A percentile compares a stretch with the other conserved stretches of the same genome.
Conservation (phyloP, 176 grass and related monocot genomes). For the Aegilops longissima region DNA sequence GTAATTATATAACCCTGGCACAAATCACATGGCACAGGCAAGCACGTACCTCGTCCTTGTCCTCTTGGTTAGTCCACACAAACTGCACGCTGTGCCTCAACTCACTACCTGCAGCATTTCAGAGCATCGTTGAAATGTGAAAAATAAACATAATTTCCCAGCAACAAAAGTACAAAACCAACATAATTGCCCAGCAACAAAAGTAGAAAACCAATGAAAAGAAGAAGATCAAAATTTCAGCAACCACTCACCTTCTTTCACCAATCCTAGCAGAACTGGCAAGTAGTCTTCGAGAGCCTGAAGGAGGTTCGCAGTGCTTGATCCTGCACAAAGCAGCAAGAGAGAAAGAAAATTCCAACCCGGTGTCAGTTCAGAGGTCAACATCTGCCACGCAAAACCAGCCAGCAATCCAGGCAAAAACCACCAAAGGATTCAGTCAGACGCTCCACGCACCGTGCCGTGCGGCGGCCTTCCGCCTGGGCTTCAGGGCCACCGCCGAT, state of each 20-base stretch:
- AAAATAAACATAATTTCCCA: not conserved
- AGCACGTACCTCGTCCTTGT: conserved; percentile 52
- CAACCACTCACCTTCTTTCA: conserved; percentile 61
- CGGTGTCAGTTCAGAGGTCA: conserved; percentile 19
- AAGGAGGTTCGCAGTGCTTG: conserved; percentile 60
- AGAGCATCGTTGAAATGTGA: not conserved
- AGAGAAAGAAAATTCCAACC: not conserved
- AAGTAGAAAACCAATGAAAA: not conserved
- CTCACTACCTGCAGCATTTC: conserved; percentile 45
- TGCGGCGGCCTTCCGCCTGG: conserved; percentile 50
- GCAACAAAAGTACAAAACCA: not conserved
- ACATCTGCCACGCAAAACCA: conserved; percentile 16
- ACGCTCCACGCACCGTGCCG: conserved; percentile 60
- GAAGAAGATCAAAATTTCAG: not conserved
- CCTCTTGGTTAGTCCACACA: conserved; percentile 89
- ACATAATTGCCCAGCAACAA: too few species aligned
- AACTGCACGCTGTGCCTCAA: conserved; percentile 63
- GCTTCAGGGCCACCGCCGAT: conserved; percentile 57
- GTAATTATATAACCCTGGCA: not conserved
- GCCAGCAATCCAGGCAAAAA: not conserved
- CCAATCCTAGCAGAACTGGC: conserved; percentile 71
- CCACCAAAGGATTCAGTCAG: conserved; percentile 11
- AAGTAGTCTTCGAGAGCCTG: conserved; percentile 78
- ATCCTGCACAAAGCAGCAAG: conserved; percentile 40
- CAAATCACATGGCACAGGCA: not conserved